Evolutionary conservation across 345 rosid genomes (phyloP).

Genomic region (Pistacia vera): DNA sequence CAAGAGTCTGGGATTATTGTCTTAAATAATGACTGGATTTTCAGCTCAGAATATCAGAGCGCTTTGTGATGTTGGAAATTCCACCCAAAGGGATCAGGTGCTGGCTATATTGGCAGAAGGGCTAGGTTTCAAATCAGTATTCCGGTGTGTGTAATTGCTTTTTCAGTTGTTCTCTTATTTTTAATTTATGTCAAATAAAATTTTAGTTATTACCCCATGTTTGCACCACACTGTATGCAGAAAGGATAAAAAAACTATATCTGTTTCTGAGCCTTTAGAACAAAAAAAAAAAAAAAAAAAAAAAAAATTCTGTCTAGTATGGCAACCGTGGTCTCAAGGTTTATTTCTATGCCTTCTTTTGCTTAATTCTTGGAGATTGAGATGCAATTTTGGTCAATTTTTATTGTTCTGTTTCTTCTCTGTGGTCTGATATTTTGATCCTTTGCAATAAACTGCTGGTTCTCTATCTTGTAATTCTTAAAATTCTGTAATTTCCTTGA

Average conservation of each 20-base stretch:
- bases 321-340: not conserved
- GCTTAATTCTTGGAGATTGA: not conserved
- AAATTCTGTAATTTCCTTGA: too few species aligned
- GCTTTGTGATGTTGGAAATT: constrained; percentile 92
- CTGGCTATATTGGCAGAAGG: constrained; percentile 93
- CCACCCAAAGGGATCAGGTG: constrained; percentile 82
- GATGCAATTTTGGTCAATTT: not conserved
- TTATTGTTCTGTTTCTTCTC: not conserved
- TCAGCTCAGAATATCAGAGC: constrained; percentile 85
- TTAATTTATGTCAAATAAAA: not conserved
- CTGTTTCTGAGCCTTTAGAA: not conserved
- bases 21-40: constrained; percentile 86
- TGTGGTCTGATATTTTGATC: not conserved
- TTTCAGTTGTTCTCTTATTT: not conserved
- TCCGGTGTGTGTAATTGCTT: constrained; percentile 64
- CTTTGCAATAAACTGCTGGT: not conserved
- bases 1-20: constrained; percentile 69
- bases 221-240: not conserved
- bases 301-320: not conserved
- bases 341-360: not conserved
- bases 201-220: too few species aligned
- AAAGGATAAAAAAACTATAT: not conserved
- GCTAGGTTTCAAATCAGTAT: constrained; percentile 98
- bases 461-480: not conserved
- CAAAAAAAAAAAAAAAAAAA: not conserved